phyloP scores from a whole-genome alignment of 2,329 filamentous ascomycete species.

The Penicillium glabrum region DNA sequence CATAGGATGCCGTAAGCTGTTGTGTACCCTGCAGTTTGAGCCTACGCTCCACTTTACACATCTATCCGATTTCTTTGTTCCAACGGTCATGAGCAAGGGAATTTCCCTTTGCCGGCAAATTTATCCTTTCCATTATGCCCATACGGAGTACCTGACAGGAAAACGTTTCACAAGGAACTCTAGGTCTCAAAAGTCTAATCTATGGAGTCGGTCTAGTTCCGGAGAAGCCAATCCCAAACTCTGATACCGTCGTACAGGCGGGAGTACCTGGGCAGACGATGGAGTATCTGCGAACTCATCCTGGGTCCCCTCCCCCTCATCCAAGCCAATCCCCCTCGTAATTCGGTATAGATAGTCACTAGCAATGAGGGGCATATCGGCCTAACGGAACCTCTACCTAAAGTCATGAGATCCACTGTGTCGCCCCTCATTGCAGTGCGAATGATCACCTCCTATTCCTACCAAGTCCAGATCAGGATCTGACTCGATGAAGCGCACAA shows the following conservation, averaged over 20 bases:
- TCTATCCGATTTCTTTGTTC: not conserved
- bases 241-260: constrained; percentile 1
- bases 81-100: not conserved
- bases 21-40: not conserved
- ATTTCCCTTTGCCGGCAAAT: not conserved
- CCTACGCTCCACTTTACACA: not conserved
- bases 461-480: constrained; percentile 3
- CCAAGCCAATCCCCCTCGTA: not conserved
- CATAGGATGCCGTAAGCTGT: not conserved
- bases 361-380: not conserved
- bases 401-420: not conserved
- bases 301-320: not conserved
- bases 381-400: not conserved
- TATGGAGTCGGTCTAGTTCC: constrained; percentile 9
- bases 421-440: not conserved
- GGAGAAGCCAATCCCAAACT: constrained; percentile 1
- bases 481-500: constrained; percentile 4
- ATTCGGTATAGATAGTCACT: not conserved
- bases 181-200: constrained; percentile 10
- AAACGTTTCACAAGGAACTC: constrained; percentile 11
- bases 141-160: constrained; percentile 6
- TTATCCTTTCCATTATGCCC: not conserved
- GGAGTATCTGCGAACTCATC: not conserved
- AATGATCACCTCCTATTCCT: constrained; percentile 8
- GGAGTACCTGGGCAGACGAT: not conserved